Evolutionary conservation across 768 basidiomycete genomes (phyloP).

Genomic region (Termitomyces sp.): DNA sequence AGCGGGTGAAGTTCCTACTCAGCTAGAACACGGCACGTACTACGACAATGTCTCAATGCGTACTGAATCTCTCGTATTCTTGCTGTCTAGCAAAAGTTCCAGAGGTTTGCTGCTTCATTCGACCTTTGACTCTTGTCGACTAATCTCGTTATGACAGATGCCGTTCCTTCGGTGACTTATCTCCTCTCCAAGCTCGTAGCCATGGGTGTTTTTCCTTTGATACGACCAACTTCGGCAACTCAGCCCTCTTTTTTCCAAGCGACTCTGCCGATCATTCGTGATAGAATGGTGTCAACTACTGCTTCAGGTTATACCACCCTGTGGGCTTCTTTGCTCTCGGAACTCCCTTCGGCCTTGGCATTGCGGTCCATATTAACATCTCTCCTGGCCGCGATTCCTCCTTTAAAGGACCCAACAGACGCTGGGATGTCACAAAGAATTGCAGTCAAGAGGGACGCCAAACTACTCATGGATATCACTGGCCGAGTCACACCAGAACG

Average conservation of each 20-base stretch:
- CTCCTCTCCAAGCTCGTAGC: constrained; percentile 66
- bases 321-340: constrained; percentile 46
- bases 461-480: constrained; percentile 47
- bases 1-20: constrained; percentile 34
- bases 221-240: constrained; percentile 45
- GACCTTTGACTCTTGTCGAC: constrained; percentile 1
- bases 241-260: constrained; percentile 70
- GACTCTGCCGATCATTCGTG: constrained; percentile 45
- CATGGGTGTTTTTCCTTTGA: constrained; percentile 59
- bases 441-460: constrained; percentile 49
- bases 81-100: constrained; percentile 31
- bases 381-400: constrained; percentile 46
- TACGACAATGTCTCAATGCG: constrained; percentile 49
- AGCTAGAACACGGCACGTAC: constrained; percentile 55
- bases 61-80: constrained; percentile 46
- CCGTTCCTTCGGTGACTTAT: constrained; percentile 41
- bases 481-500: constrained; percentile 43
- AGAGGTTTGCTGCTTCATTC: constrained; percentile 35
- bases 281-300: constrained; percentile 25
- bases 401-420: constrained; percentile 25
- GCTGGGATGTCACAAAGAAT: constrained; percentile 30
- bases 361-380: constrained; percentile 59
- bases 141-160: constrained; percentile 24
- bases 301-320: constrained; percentile 36
- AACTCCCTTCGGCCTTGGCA: constrained; percentile 45